Base-by-base conservation (phyloP, 495 filamentous ascomycete species). In the Aspergillus steynii region DNA sequence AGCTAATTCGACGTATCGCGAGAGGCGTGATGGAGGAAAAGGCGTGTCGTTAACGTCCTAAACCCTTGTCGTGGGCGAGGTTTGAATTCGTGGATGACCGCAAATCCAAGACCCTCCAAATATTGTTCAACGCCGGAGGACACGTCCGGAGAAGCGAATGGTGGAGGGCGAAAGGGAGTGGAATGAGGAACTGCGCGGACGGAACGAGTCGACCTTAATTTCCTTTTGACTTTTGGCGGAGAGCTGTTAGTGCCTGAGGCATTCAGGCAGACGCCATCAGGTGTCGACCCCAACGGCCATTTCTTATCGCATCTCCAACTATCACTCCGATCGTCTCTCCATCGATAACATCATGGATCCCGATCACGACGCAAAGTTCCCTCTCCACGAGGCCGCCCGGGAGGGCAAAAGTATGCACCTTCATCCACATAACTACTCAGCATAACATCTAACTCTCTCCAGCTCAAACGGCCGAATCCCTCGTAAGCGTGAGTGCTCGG, bases 331-430 rank as follows among this genome's bases (percentile, higher is more conserved):
- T 29, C 49, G 29, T 32, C n/a, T 27, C 29, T 50, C 14, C 57
- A 29, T 20, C 26, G 31, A 37, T 34, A 9, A 31, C 57, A 60
- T 27, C 48, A 84, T 83, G 81, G 68, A 77, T 62, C 51, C 76
- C 7, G 70, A 71, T 48, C 65, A 75, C 26, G 72, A 80, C 58
- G 66, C 83, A 31, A 93, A 90, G 70, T 96, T 86, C 71, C 89
- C 90, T 55, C 87, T 97, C 50, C 95, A 99, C 68, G 93, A 90
- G 65, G 95, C 95, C 28, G 86, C 90, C 51, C 83, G 95, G 57
- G 92, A 97, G 72, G 93, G 95, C 37, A 90, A 84, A 81, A 78
- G 95, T 96, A 82, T 68, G 82, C 70, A 15, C 69, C 50, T 50
- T 55, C 12, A 46, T 48, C 45, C 48, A 32, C 34, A 47, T 59